Base-by-base conservation (phyloP, 106 monocot species). In the Dendrobium catenatum region DNA sequence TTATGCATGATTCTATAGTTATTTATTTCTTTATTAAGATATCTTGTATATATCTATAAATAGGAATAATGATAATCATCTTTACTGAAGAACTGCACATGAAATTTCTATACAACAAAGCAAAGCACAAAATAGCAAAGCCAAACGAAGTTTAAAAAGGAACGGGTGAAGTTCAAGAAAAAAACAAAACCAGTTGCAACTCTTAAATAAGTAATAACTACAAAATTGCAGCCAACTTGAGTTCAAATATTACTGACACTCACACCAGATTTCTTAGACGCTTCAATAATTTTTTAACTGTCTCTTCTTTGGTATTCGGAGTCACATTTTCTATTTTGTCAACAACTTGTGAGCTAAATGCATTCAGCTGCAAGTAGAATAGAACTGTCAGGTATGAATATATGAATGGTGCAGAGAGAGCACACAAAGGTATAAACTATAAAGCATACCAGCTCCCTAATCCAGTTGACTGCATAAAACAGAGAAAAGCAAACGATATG, bases 381-480 rank as follows among this genome's bases (percentile, higher is more conserved):
- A 51, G 55, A 80, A 82, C 7, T 37, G 31, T 58, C 54, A 67
- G n/a, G 16, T 59, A 22, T 20, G 9, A 31, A 6, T 11, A 84
- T 55, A 33, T 15, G 26, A 26, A 26, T 26, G 20, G 43, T 20
- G 20, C n/a, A 43, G 74, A 74, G 74, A 74, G 17, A 37, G 43
- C 48, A 51, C 6, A 3, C 31, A 1, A 31, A 77, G n/a, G 26
- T 42, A 72, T 2, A 79, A 61, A 42, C 5, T 26, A 26, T 26
- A 26, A 26, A 26, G 26, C 61, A 27, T 91, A 95, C 98, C 98
- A 98, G 82, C 73, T 94, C 94, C 55, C 98, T 76, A 55, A 93
- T 92, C 98, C 98, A 98, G 48, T 98, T 98, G 66, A 98, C 80
- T 29, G 90, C 93, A 86, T 88, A 91, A 77, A 88, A 95, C n/a